Evolutionary conservation across 257 asterid genomes (phyloP).

Genomic region (Solanum piurae): DNA sequence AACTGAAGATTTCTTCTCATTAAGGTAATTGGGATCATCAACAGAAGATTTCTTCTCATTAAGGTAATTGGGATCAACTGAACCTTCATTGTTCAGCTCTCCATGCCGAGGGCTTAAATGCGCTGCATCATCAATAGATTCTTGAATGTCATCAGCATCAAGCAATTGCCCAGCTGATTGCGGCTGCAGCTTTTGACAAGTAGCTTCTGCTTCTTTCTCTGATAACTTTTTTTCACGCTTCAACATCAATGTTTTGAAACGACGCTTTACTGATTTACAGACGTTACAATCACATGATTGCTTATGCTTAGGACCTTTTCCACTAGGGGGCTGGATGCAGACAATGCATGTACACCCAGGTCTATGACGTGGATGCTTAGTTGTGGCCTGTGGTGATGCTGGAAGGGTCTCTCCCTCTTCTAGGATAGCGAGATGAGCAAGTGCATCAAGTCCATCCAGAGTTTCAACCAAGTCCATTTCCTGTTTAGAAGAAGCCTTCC

Average conservation of each 20-base stretch:
- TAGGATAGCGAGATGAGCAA: constrained; percentile 53
- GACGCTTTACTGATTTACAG: constrained; percentile 54
- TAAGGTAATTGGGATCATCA: constrained; percentile 4
- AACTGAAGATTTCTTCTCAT: neutral
- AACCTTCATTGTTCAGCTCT: constrained; percentile 16
- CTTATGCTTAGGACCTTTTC: constrained; percentile 53
- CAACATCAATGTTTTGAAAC: constrained; percentile 48
- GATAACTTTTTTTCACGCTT: constrained; percentile 43
- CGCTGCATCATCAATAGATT: neutral
- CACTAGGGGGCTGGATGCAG: constrained; percentile 83
- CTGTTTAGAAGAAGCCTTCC: constrained; percentile 22
- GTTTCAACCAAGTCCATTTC: constrained; percentile 27
- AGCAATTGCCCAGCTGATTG: constrained; percentile 15
- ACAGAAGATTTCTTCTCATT: neutral
- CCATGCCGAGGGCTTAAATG: constrained; percentile 4
- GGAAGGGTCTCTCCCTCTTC: constrained; percentile 37
- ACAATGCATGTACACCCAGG: constrained; percentile 71
- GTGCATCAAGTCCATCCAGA: constrained; percentile 62
- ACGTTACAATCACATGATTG: constrained; percentile 57
- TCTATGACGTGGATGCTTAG: constrained; percentile 71
- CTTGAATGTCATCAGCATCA: neutral
- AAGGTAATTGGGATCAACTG: constrained; percentile 2
- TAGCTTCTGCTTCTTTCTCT: constrained; percentile 40
- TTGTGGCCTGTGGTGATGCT: constrained; percentile 38
- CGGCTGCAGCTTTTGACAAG: constrained; percentile 15